phyloP scores from a whole-genome alignment of 257 asterid genomes.

The Gentiana dahurica region DNA sequence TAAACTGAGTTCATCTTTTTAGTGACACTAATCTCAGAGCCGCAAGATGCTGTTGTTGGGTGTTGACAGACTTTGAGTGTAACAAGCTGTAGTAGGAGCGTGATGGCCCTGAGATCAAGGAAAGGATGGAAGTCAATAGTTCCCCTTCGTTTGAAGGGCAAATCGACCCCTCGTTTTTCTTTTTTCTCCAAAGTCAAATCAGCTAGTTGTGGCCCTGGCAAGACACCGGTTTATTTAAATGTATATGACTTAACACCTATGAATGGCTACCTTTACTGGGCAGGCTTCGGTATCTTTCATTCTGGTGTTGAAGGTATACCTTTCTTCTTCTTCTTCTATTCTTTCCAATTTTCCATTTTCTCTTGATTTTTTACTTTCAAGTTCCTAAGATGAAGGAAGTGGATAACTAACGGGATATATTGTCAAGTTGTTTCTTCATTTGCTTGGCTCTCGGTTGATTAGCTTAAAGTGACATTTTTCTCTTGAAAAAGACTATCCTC shows the following conservation, averaged over 20 bases:
- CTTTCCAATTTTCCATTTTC: not conserved
- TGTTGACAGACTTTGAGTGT: constrained; percentile 21
- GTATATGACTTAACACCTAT: constrained; percentile 86
- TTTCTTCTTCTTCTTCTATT: constrained; percentile 1
- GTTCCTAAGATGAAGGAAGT: no score
- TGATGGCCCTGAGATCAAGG: constrained; percentile 59
- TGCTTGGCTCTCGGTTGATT: not conserved
- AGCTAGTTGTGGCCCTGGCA: constrained; percentile 38
- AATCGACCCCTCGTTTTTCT: constrained; percentile 62
- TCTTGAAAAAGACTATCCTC: not conserved
- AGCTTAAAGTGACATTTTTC: not conserved
- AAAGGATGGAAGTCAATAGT: constrained; percentile 68
- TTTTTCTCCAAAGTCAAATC: constrained; percentile 76
- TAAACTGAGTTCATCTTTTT: not conserved
- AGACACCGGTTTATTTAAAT: constrained; percentile 68
- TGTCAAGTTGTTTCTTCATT: not conserved
- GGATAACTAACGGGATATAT: not conserved
- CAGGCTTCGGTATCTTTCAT: constrained; percentile 91
- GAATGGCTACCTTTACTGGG: constrained; percentile 91
- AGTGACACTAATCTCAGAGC: constrained; percentile 27
- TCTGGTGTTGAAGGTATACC: constrained; percentile 87
- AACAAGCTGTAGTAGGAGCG: constrained; percentile 37
- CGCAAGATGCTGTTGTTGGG: constrained; percentile 20
- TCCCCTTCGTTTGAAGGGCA: constrained; percentile 49
- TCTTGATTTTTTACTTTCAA: no score